A percentile compares a stretch with the other conserved stretches of the same genome.
Conservation (phyloP, 2,329 filamentous ascomycete species). For the Arthrobotrys sphaeroides region DNA sequence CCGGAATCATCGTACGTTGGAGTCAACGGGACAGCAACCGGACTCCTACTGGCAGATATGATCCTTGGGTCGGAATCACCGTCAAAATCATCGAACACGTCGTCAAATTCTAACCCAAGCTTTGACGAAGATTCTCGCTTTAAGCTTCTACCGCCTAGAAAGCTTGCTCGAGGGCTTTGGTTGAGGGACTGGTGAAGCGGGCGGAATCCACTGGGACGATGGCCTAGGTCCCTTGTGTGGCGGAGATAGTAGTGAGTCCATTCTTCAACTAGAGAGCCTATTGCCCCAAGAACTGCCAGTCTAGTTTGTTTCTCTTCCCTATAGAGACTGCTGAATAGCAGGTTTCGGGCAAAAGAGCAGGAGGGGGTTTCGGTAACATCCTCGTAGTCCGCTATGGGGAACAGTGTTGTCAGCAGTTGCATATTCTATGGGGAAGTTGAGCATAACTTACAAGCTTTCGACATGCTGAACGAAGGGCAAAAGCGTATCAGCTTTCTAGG, state of each 20-base stretch:
- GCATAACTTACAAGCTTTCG: constrained; percentile 40
- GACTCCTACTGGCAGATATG: constrained; percentile 38
- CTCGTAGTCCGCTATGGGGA: constrained; percentile 37
- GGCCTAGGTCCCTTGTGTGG: constrained; percentile 38
- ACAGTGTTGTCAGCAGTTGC: background rate
- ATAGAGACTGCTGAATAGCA: constrained; percentile 36
- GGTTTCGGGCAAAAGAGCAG: constrained; percentile 41
- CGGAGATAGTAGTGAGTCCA: constrained; percentile 52
- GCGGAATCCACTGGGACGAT: constrained; percentile 41
- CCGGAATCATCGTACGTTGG: constrained; percentile 47
- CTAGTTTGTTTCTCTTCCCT: constrained; percentile 45
- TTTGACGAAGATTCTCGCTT: constrained; percentile 47
- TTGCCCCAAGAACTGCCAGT: constrained; percentile 33
- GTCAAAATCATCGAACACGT: constrained; percentile 53
- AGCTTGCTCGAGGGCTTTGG: constrained; percentile 49
- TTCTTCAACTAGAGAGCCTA: constrained; percentile 46
- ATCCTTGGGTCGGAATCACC: constrained; percentile 47
- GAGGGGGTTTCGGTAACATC: constrained; percentile 51
- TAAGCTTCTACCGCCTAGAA: constrained; percentile 15
- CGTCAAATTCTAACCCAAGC: constrained; percentile 49
- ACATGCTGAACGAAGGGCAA: constrained; percentile 28
- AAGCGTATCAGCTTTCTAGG: constrained; percentile 27
- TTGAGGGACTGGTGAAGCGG: constrained; percentile 32
- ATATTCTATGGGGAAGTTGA: background rate
- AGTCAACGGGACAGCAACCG: constrained; percentile 38